These are phyloP conservation scores for Ziziphus jujuba DNA, from an alignment of 306 rosid species.

Conservation along the genomic window DNA sequence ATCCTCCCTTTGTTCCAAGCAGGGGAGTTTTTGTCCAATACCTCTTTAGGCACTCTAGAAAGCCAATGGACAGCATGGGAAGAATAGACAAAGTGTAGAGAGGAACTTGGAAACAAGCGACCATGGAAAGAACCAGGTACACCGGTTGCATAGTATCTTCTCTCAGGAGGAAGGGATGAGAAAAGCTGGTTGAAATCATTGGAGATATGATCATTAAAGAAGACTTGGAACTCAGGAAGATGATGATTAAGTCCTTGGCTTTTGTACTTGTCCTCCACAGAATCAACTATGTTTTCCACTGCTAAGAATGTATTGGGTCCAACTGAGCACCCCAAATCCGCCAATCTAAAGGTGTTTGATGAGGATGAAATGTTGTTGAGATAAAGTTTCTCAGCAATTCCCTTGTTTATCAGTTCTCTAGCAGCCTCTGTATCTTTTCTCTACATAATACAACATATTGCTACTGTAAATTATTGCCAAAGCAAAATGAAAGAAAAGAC, in stretches of 20 bases:
- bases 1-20: constrained; percentile 43
- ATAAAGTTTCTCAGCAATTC: constrained; percentile 20
- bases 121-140: constrained; percentile 43
- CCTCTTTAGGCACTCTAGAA: constrained; percentile 25
- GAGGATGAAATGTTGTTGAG: not conserved
- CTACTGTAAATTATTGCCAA: too few relatives aligned
- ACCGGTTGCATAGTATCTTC: constrained; percentile 28
- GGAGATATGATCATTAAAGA: constrained; percentile 35
- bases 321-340: constrained; percentile 39
- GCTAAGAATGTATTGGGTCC: constrained; percentile 44
- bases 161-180: constrained; percentile 18
- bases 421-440: constrained; percentile 1
- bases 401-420: constrained; percentile 18
- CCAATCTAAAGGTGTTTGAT: constrained; percentile 26
- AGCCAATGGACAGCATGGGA: constrained; percentile 35
- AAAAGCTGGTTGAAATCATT: constrained; percentile 49
- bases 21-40: constrained; percentile 5
- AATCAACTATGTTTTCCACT: constrained; percentile 33
- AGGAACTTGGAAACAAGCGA: constrained; percentile 24
- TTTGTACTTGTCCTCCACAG: constrained; percentile 14
- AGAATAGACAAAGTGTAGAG: constrained; percentile 30
- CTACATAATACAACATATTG: not conserved
- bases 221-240: constrained; percentile 22
- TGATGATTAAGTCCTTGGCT: not conserved
- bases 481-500: too few relatives aligned